phyloP scores from a whole-genome alignment of 257 asterid species.

The Ilex aquifolium region DNA sequence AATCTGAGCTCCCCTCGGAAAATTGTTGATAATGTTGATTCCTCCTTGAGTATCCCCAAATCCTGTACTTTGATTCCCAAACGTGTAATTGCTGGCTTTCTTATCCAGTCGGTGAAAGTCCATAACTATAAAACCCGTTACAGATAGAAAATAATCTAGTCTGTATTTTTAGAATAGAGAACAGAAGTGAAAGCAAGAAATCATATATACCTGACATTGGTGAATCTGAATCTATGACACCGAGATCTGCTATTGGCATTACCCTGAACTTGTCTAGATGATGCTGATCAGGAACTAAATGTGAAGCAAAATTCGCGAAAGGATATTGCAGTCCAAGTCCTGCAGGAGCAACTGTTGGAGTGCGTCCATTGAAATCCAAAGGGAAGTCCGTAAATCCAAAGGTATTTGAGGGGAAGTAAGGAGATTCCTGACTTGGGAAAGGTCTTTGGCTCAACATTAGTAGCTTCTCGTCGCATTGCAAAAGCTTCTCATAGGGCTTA shows the following conservation, averaged over 20 bases:
- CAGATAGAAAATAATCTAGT: too few relatives aligned
- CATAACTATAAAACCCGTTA: background rate
- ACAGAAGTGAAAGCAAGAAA: background rate
- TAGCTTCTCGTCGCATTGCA: slow-evolving; percentile 35
- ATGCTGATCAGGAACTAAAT: background rate
- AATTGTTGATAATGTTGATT: background rate
- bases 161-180: background rate
- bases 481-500: slow-evolving; percentile 45
- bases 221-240: slow-evolving; percentile 10
- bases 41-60: slow-evolving; percentile 10
- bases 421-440: slow-evolving; percentile 37
- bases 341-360: slow-evolving; percentile 5
- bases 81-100: slow-evolving; percentile 1
- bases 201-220: slow-evolving; percentile 3
- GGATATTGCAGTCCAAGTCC: slow-evolving; percentile 1
- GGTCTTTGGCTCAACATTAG: slow-evolving; percentile 27
- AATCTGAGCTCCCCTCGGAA: slow-evolving; percentile 1
- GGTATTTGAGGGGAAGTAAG: slow-evolving; percentile 30
- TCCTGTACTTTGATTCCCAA: slow-evolving; percentile 8
- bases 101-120: slow-evolving; percentile 5
- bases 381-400: slow-evolving; percentile 14
- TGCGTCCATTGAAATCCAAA: slow-evolving; percentile 16
- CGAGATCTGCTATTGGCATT: slow-evolving; percentile 1
- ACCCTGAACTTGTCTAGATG: background rate
- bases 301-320: background rate